Conservation (phyloP, 148 eudicot genomes). For the Vaccinium darrowii region DNA sequence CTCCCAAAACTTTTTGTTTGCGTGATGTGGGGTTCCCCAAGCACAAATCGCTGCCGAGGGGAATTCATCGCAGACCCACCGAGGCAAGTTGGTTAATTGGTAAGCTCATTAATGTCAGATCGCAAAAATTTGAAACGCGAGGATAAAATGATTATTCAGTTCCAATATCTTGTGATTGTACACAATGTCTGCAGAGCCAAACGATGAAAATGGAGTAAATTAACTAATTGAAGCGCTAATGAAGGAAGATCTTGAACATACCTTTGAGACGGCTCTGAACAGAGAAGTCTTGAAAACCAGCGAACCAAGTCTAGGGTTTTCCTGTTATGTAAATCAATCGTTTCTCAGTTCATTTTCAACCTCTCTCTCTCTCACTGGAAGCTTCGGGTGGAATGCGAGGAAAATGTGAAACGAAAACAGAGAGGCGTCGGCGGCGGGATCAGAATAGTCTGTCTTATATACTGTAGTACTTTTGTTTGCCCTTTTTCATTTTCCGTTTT, state of each 20-base stretch:
- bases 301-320: conserved; percentile 7
- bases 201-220: background rate
- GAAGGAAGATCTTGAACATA: background rate
- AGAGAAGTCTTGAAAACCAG: background rate
- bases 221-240: background rate
- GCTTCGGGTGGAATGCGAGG: conserved; percentile 6
- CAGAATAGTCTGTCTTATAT: too few relatives aligned
- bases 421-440: conserved; percentile 2
- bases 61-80: too few relatives aligned
- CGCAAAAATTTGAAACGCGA: background rate
- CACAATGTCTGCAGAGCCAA: background rate
- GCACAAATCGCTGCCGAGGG: too few relatives aligned
- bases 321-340: background rate
- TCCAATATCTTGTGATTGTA: background rate
- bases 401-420: background rate
- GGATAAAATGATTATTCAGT: too few relatives aligned
- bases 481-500: too few relatives aligned
- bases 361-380: conserved; percentile 1
- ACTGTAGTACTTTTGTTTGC: too few relatives aligned
- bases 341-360: too few relatives aligned
- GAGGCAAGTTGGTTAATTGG: too few relatives aligned
- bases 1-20: too few relatives aligned
- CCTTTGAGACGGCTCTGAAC: background rate
- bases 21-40: too few relatives aligned
- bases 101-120: background rate